Base-by-base conservation (phyloP, 2,329 filamentous ascomycete genomes). In the Alternaria hordeiaustralica region DNA sequence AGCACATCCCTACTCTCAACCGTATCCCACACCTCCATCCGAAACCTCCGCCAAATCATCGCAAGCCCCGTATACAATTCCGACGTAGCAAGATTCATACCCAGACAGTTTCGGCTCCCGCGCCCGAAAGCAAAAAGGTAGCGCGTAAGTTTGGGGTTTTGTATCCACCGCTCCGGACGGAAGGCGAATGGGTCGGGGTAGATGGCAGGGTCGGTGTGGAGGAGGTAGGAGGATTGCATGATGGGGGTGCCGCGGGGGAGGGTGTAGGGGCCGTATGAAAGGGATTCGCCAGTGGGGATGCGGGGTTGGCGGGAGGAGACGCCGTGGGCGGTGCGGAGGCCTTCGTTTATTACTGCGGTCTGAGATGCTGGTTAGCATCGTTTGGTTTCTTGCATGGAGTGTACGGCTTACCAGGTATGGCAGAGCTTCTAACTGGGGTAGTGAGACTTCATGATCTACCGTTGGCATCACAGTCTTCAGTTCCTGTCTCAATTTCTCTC, bases 141-240 rank as follows among this genome's bases (percentile, higher is more conserved):
- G 46, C 44, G 61, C 11, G 53, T 61, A 1, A 57, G 43, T 15
- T 59, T 53, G 12, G 66, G 61, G 23, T 68, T 62, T 5, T 68
- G 60, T 5, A 77, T 41, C 76, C 75, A 80, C 12, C 78, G 66
- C 60, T 79, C 69, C 0, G 75, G 75, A 7, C 49, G 21, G 55
- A 78, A 78, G 1, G 46, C 55, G 10, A 63, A 33, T 3, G 74
- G 73, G 8, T 67, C 55, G 1, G 68, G 66, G 36, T 69, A 76
- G 12, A 78, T 65, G 15, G 56, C 51, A 5, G 66, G 26, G 55
- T 78, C 64, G n/a, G 63, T 67, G 61, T 79, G 73, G 11, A 78
- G 65, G 26, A 71, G 61, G 66, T 74, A 73, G 13, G 71, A 58
- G 9, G 76, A 73, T 69, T 74, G 69, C 64, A 71, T 75, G 41